phyloP scores from a whole-genome alignment of 257 asterid genomes.

The Nyctanthes arbortristis region DNA sequence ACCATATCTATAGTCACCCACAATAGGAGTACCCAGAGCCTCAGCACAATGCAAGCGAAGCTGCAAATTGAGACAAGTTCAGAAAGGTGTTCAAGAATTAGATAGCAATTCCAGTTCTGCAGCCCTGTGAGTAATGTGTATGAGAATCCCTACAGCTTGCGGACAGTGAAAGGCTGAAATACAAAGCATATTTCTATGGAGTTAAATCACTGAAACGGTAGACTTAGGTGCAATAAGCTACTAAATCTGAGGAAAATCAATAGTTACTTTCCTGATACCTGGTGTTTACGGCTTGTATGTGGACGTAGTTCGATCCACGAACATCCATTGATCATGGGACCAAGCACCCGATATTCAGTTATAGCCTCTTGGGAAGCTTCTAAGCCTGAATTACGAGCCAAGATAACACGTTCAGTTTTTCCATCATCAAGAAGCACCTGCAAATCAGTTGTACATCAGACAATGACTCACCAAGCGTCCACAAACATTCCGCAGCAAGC shows the following conservation, averaged over 20 bases:
- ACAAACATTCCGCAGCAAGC: slow-evolving; percentile 5
- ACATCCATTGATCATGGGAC: slow-evolving; percentile 91
- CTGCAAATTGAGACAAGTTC: slow-evolving; percentile 33
- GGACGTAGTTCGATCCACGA: slow-evolving; percentile 92
- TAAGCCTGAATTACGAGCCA: slow-evolving; percentile 70
- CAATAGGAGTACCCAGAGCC: slow-evolving; percentile 95
- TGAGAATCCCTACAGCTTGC: background rate
- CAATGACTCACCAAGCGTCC: slow-evolving; percentile 4
- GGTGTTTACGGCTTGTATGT: slow-evolving; percentile 83
- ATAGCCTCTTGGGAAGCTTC: slow-evolving; percentile 88
- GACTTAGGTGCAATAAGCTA: slow-evolving; percentile 3
- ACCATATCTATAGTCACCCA: slow-evolving; percentile 90
- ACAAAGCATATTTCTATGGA: background rate
- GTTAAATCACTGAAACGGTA: background rate
- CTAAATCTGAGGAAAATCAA: slow-evolving; percentile 5
- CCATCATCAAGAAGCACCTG: slow-evolving; percentile 87
- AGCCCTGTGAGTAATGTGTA: too few species aligned
- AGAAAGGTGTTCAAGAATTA: too few species aligned
- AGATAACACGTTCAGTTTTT: slow-evolving; percentile 77
- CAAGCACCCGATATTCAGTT: slow-evolving; percentile 84
- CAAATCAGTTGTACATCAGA: slow-evolving; percentile 20
- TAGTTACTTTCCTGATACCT: slow-evolving; percentile 41
- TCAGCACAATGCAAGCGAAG: slow-evolving; percentile 95
- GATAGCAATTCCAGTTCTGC: too few species aligned
- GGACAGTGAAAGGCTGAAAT: background rate